Percentiles rank a stretch among this genome's conserved stretches.
Evolutionary conservation across 148 eudicot genomes (phyloP).

Genomic region (Rhododendron griersonianum): DNA sequence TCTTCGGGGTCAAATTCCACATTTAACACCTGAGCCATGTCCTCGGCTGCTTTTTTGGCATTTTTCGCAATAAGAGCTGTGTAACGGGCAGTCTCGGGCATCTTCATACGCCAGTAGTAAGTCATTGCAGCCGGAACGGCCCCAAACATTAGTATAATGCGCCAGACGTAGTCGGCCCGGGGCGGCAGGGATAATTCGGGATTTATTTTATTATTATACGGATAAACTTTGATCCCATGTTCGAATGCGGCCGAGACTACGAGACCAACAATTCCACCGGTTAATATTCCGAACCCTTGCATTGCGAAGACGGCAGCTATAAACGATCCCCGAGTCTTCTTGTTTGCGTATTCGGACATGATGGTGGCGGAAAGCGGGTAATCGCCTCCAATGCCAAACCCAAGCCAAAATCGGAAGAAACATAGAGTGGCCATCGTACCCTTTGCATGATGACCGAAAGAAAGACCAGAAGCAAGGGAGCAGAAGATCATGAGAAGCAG

Average conservation of each 20-base stretch:
- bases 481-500: conserved; percentile 15
- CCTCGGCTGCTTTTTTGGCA: conserved; percentile 59
- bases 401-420: conserved; percentile 57
- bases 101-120: conserved; percentile 84
- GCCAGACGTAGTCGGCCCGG: conserved; percentile 63
- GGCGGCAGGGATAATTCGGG: conserved; percentile 10
- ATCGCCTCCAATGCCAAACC: conserved; percentile 67
- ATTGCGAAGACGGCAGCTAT: conserved; percentile 67
- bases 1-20: conserved; percentile 45
- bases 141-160: conserved; percentile 69
- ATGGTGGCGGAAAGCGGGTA: conserved; percentile 62
- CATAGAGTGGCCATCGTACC: conserved; percentile 20
- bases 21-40: conserved; percentile 66
- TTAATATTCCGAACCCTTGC: conserved; percentile 65
- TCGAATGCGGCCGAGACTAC: conserved; percentile 37
- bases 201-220: neutral
- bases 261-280: conserved; percentile 46
- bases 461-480: conserved; percentile 22
- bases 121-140: conserved; percentile 50
- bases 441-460: neutral
- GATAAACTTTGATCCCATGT: neutral
- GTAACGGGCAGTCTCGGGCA: conserved; percentile 74
- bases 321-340: conserved; percentile 61
- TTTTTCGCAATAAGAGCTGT: conserved; percentile 56
- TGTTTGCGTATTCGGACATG: conserved; percentile 63